phyloP scores from a whole-genome alignment of 179 eudicot species.

The Corrigiola litoralis region DNA sequence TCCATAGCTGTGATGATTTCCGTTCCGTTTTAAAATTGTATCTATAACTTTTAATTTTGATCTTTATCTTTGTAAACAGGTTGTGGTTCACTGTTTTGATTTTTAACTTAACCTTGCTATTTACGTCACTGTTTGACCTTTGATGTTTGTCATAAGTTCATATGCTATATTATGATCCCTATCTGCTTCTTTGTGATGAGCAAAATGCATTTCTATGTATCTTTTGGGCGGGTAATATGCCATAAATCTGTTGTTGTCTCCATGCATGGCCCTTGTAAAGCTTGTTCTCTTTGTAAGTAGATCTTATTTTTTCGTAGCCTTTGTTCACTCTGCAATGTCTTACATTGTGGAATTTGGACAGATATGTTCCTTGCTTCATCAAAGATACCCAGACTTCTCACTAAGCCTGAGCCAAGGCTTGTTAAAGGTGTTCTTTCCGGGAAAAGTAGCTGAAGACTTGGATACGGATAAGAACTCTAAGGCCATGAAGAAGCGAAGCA shows the following conservation, averaged over 20 bases:
- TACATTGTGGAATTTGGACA: conserved; percentile 19
- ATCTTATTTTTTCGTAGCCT: neutral
- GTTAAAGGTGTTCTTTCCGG: conserved; percentile 70
- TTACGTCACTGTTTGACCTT: neutral
- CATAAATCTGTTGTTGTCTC: too few species aligned
- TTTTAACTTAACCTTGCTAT: neutral
- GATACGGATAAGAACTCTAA: conserved; percentile 71
- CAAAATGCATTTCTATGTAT: too few species aligned
- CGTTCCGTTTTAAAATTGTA: too few species aligned
- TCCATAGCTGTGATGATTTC: neutral
- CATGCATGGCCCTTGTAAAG: neutral
- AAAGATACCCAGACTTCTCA: conserved; percentile 88
- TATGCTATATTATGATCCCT: neutral
- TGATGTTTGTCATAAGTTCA: neutral
- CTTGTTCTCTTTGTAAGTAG: neutral
- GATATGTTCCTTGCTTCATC: conserved; percentile 97
- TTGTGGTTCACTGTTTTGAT: neutral
- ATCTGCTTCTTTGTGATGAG: too few species aligned
- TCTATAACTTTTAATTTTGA: neutral
- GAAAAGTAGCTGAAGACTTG: conserved; percentile 75
- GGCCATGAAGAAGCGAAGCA: conserved; percentile 97
- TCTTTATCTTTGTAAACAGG: neutral
- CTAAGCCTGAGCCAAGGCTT: conserved; percentile 80
- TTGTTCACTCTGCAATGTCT: conserved; percentile 5
- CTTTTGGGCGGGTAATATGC: too few species aligned